Evolutionary conservation across 2,329 filamentous ascomycete genomes (phyloP), one percentile per base, ranked within the genome.

Genomic region (Leptographium galeiforme): DNA sequence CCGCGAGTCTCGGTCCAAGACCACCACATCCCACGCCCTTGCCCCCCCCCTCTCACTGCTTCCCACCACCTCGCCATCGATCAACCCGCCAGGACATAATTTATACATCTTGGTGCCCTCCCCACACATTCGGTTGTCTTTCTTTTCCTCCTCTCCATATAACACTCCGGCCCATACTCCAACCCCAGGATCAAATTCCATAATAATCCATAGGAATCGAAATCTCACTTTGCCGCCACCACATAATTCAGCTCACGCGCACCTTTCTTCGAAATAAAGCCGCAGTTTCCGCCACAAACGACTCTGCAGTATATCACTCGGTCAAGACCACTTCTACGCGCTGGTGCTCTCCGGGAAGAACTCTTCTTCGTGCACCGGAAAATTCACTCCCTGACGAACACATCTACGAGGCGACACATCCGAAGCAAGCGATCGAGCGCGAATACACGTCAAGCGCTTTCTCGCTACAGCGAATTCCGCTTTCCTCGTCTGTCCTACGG

Each of bases 41-140:
- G 16, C 57, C 52, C 56, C 52, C 50, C 54, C 54, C 50, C 48
- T 40, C 38, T 56, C 55, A 53, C 53, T 56, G 53, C 53, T 54
- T 50, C 50, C 53, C 53, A 55, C 56, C 54, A 52, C 55, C 41
- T 43, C 53, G 52, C 52, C 56, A 56, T 55, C 53, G 55, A 55
- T 53, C 56, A 56, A 58, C 48, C 52, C 53, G 48, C 45, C 53
- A 54, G 48, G 47, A 36, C 52, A 58, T 59, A 59, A 61, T 56
- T 62, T 56, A 54, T 62, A 63, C 61, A 61, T 60, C 57, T 63
- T 60, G 56, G 58, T 54, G 53, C 58, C 50, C 54, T 58, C 58
- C 55, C 56, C 57, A 52, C 57, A 57, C 57, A 52, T 38, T 53
- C 44, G 49, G 36, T 53, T 36, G 52, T 53, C 50, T 48, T 48